Evolutionary conservation across 1,139 yeast genomes (phyloP).

Genomic region (Meyerozyma elateridarum): DNA sequence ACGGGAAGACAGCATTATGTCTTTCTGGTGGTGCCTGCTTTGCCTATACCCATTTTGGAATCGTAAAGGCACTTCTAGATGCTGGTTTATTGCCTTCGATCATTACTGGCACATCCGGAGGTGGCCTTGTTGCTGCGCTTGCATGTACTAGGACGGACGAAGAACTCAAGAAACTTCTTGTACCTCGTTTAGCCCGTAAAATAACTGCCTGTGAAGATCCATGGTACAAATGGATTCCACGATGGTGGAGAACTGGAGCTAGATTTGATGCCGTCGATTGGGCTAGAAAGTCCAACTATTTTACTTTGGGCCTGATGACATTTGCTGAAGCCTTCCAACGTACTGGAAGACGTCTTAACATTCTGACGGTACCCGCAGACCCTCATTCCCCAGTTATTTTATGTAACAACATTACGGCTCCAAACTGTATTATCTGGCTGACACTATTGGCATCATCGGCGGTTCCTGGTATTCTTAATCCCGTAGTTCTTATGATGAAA

Average conservation of each 20-base stretch:
- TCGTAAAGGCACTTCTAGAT: slow-evolving; percentile 66
- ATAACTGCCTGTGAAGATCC: slow-evolving; percentile 73
- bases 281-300: slow-evolving; percentile 67
- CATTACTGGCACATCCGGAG: slow-evolving; percentile 78
- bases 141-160: slow-evolving; percentile 68
- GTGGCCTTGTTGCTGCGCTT: slow-evolving; percentile 74
- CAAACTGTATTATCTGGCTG: slow-evolving; percentile 81
- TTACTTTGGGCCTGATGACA: slow-evolving; percentile 69
- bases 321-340: slow-evolving; percentile 64
- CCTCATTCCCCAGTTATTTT: slow-evolving; percentile 78
- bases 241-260: slow-evolving; percentile 76
- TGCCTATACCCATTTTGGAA: slow-evolving; percentile 75
- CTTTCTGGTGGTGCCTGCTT: slow-evolving; percentile 80
- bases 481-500: slow-evolving; percentile 77
- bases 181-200: slow-evolving; percentile 58
- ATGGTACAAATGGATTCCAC: slow-evolving; percentile 53
- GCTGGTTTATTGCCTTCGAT: slow-evolving; percentile 63
- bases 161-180: slow-evolving; percentile 52
- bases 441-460: slow-evolving; percentile 74
- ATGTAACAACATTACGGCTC: slow-evolving; percentile 73
- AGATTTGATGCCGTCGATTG: slow-evolving; percentile 70
- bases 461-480: slow-evolving; percentile 80
- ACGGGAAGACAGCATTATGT: slow-evolving; percentile 70
- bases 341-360: slow-evolving; percentile 68
- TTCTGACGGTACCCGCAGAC: slow-evolving; percentile 78